These are phyloP conservation scores for Clitoria ternatea DNA, from an alignment of 306 rosid species.

Conservation along the genomic window DNA sequence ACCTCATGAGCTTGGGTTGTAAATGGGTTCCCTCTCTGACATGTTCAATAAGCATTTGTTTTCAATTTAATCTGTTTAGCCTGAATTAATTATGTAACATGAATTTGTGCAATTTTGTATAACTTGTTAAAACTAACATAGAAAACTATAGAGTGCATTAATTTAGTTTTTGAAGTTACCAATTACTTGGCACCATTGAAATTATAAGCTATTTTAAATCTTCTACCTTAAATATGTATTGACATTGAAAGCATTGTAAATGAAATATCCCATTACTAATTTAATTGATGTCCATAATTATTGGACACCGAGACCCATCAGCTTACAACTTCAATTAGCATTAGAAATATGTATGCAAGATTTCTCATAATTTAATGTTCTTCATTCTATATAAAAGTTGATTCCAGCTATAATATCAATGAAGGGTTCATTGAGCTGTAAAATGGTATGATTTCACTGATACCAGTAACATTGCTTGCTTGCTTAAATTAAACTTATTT, in stretches of 20 bases:
- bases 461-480: slow-evolving; percentile 18
- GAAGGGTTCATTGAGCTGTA: slow-evolving; percentile 15
- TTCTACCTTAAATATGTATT: background rate
- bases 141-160: background rate
- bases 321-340: background rate
- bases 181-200: background rate
- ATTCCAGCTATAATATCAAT: background rate
- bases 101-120: background rate
- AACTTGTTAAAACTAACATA: background rate
- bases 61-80: background rate
- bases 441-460: slow-evolving; percentile 8
- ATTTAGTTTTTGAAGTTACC: background rate
- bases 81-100: background rate
- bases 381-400: background rate
- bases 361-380: background rate
- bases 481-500: background rate
- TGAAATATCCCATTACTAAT: background rate
- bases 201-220: background rate
- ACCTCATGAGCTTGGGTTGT: background rate
- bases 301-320: background rate
- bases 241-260: background rate
- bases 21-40: slow-evolving; percentile 11
- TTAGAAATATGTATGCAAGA: background rate
- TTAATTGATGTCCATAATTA: background rate
- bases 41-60: background rate